Conservation (phyloP, 164 flowering plant genomes). For the Piper longum region DNA sequence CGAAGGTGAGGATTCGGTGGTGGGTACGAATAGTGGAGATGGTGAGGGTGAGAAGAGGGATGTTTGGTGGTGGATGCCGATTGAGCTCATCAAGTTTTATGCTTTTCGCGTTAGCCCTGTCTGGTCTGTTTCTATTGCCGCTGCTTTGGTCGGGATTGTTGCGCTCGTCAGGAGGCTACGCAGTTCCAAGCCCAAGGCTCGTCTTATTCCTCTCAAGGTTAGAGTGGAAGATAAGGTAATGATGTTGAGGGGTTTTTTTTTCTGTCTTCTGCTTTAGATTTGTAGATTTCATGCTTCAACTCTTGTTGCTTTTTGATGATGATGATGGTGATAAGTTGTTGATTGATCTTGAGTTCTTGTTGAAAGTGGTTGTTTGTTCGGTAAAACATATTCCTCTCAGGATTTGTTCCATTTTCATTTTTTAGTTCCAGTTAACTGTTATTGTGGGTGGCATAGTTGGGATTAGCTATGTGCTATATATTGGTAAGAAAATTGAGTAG, state of each 20-base stretch:
- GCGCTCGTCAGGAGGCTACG: slow-evolving; percentile 52
- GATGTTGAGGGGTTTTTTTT: neutral
- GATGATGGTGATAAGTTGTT: neutral
- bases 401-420: neutral
- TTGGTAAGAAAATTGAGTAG: too few species aligned
- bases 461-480: too few species aligned
- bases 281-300: neutral
- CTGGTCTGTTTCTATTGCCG: slow-evolving; percentile 76
- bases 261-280: neutral
- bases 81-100: slow-evolving; percentile 62
- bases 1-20: neutral
- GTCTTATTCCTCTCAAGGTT: slow-evolving; percentile 50
- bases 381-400: neutral
- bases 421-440: neutral
- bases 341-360: neutral
- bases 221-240: slow-evolving; percentile 79
- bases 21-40: neutral
- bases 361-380: neutral
- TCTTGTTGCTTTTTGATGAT: too few species aligned
- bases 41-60: slow-evolving; percentile 21
- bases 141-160: slow-evolving; percentile 65
- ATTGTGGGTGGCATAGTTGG: too few species aligned
- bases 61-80: slow-evolving; percentile 86
- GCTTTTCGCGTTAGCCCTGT: slow-evolving; percentile 57
- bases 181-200: slow-evolving; percentile 57